Base-by-base conservation (phyloP, 202 grass and related monocot genomes). In the Dendrocalamus latiflorus region DNA sequence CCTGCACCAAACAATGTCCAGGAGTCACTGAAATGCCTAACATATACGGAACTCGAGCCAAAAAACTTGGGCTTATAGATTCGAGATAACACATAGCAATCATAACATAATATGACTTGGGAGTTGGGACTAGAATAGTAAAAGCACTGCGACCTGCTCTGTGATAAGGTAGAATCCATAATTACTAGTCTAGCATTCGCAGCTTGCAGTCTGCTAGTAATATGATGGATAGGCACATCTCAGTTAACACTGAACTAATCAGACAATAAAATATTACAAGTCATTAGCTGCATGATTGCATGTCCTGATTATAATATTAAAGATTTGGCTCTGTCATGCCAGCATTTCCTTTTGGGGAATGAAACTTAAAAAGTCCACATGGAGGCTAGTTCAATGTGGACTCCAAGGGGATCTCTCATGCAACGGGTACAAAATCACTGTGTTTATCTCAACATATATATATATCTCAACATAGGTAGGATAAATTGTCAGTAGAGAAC, bases 1-100 rank as follows among this genome's bases (percentile, higher is more conserved):
- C 83, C 92, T 97, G 81, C 81, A 74, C 49, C 10, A 58, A 68
- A 41, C 45, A 78, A 45, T 78, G 42, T 75, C 53, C 48, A 79
- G n/a, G 7, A 75, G 20, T 75, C 36, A 30, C 17, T 53, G 12
- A 65, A 15, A 55, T 80, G 34, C 6, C 48, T 26, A 11, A 11
- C 41, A 43, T 43, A 42, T 9, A 48, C 6, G 6, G 50, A 68
- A 25, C 10, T 69, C 11, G 18, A 71, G 34, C 36, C 47, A 36
- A 44, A 60, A 43, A 43, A 43, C 24, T 48, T 17, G 39, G 28
- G 30, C 58, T 72, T 45, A 22, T 2, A 15, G 1, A 41, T 42
- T 53, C 4, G 51, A 72, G 67, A 83, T 50, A 74, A 78, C 17
- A 48, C 18, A 38, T n/a, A 76, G 9, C 36, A 68, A 65, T 25